Evolutionary conservation across 495 filamentous ascomycete genomes (phyloP), one percentile per base, ranked within the genome.

Genomic region (Neurospora sp.): DNA sequence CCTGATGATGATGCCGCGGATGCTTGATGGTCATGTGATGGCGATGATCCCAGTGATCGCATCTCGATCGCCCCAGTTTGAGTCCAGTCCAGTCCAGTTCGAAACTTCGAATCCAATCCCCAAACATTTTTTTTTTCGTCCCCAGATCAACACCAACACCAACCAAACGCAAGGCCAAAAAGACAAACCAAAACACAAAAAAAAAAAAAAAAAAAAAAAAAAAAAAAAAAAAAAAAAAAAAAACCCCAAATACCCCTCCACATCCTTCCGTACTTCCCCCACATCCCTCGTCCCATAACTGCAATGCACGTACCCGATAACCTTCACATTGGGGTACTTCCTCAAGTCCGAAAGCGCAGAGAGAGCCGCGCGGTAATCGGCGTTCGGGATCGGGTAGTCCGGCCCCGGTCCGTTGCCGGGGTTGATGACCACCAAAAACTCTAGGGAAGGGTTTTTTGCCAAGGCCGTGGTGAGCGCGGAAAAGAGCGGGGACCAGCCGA

Each of bases 381-480:
- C 81, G 75, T 88, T 85, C 1, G 87, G 87, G 42, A 81, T 68
- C 9, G 80, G 48, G 69, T 78, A 61, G 27, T 61, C 73, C 40
- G 79, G 72, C 27, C 87, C 87, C 14, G 88, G 88, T 1, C 88
- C 88, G 69, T 81, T 87, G 68, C 81, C 78, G 38, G 87, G 88
- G 73, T 89, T 89, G 75, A 89, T 80, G 71, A 89, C 81, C 42
- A 88, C 81, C 8, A 83, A 80, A 76, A 89, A 89, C 72, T 83
- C 81, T 70, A 86, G 8, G 76, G 69, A 81, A 45, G 14, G 86
- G 84, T 74, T 87, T 44, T 74, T 12, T 73, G 37, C 71, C 27
- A 61, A 78, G 72, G 73, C 86, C 79, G 22, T 61, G 2, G 22
- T 8, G 12, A 61, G 27, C 0, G 79, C 85, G 81, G 77, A 75